Base-by-base conservation (phyloP, 345 rosid genomes). In the Pugionium dolabratum region DNA sequence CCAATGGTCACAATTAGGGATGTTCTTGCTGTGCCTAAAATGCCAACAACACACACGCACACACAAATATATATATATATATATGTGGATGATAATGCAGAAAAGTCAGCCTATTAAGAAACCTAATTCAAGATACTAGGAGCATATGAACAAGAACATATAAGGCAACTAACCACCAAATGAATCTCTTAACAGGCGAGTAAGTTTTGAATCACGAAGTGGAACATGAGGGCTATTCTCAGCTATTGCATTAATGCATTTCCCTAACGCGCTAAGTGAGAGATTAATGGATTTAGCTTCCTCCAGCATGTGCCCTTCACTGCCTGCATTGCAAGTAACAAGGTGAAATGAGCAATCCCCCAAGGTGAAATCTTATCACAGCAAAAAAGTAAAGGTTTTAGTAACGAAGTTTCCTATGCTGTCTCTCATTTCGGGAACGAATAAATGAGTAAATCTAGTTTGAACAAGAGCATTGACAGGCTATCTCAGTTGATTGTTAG, bases 231-330 rank as follows among this genome's bases (percentile, higher is more conserved):
- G 46, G 62, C 93, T 86, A 79, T 86, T 85, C 82, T 89, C 96
- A 43, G 96, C 96, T 11, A 89, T 80, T 52, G 96, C 89, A 77
- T 89, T 89, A 50, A 89, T 89, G 86, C 96, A 89, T 80, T 89
- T 89, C 57, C 96, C 96, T 71, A 89, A 75, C 28, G 93, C 93
- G 82, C 93, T 89, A 63, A 89, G 83, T 8, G 96, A 89, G 56
- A 89, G 91, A 75, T 89, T 89, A 63, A 89, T 89, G 72, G 93
- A 89, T 79, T 89, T 89, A 37, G 96, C 96, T 85, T 89, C 96
- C 78, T 89, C 96, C 55, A 89, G 78, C 74, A 85, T 82, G 76
- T 89, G 93, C 46, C 96, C 96, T 75, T 83, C 96, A 47, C 93
- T 86, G 72, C 96, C 96, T 89, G 86, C 71, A 72, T 52, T 51